Base-by-base conservation (phyloP, 495 filamentous ascomycete genomes). In the Penicillium atrosanguineum region DNA sequence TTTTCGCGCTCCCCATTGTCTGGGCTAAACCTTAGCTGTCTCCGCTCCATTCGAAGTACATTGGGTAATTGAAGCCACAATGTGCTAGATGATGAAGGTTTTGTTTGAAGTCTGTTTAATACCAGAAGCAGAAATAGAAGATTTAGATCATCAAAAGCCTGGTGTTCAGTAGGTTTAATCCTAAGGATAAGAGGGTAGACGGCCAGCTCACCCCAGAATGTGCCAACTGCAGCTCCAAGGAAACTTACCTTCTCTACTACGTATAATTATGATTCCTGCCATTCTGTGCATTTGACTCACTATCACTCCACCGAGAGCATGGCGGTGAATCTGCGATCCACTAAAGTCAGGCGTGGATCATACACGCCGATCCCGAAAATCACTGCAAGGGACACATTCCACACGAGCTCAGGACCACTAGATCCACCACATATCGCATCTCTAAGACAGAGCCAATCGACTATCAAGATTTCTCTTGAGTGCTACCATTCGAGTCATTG, bases 311-410 rank as follows among this genome's bases (percentile, higher is more conserved):
- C 18, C n/a, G 6, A 4, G 16, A 39, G 6, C 38, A 40, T 40
- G 38, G 38, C 38, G 38, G 38, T 40, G 38, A 19, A 40, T 40
- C 38, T 19, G 19, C 19, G 19, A 19, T 20, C 38, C 6, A n/a
- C 9, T 14, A 1, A 7, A 40, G n/a, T 20, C 16, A 18, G 38
- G 16, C 9, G 38, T 40, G 38, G 19, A 40, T 19, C 38, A 19
- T 20, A 6, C 9, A n/a, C 16, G n/a, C 19, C 19, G 38, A 40
- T 40, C 38, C 6, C 16, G 38, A 40, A 40, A 20, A 20, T 40
- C 38, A n/a, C 38, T 40, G 38, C 38, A 40, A 40, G 38, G 38
- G 38, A n/a, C 38, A 40, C 38, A 40, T 40, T 40, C 38, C 31
- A 34, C 31, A 34, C 31, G 31, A 34, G 31, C 31, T 34, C 31